Percentiles rank a stretch among this genome's conserved stretches.
Conservation (phyloP, 129 eudicot genomes). For the carrot (Daucus carota) region DNA sequence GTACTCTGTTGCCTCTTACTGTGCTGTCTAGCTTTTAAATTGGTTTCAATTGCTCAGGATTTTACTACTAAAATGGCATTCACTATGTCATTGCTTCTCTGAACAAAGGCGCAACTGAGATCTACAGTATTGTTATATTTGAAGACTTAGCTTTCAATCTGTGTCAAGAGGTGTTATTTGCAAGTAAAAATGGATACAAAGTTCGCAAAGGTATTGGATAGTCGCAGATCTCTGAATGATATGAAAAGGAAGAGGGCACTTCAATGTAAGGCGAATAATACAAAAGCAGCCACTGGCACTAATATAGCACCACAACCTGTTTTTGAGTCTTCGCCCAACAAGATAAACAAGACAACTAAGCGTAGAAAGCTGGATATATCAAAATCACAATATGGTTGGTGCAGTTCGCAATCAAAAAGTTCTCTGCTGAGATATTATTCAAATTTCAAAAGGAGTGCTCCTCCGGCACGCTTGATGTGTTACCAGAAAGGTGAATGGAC, state of each 20-base stretch:
- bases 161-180: conserved; percentile 36
- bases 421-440: conserved; percentile 46
- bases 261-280: conserved; percentile 19
- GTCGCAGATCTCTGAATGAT: conserved; percentile 32
- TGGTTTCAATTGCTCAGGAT: conserved; percentile 14
- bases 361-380: conserved; percentile 51
- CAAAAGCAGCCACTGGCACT: conserved; percentile 27
- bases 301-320: background rate
- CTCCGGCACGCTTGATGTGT: conserved; percentile 61
- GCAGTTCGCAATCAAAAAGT: conserved; percentile 27
- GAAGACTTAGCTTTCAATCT: conserved; percentile 25
- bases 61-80: background rate
- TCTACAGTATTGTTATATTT: conserved; percentile 1
- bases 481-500: conserved; percentile 72
- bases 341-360: conserved; percentile 38
- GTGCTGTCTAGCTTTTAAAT: background rate
- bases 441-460: conserved; percentile 54
- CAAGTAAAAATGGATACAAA: conserved; percentile 55
- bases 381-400: conserved; percentile 24
- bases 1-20: background rate
- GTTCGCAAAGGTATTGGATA: conserved; percentile 67
- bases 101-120: conserved; percentile 19
- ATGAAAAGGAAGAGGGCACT: conserved; percentile 55
- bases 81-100: conserved; percentile 33
- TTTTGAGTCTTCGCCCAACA: conserved; percentile 21